Base-by-base conservation (phyloP, 2,329 filamentous ascomycete genomes). In the Phyllosticta citribraziliensis region DNA sequence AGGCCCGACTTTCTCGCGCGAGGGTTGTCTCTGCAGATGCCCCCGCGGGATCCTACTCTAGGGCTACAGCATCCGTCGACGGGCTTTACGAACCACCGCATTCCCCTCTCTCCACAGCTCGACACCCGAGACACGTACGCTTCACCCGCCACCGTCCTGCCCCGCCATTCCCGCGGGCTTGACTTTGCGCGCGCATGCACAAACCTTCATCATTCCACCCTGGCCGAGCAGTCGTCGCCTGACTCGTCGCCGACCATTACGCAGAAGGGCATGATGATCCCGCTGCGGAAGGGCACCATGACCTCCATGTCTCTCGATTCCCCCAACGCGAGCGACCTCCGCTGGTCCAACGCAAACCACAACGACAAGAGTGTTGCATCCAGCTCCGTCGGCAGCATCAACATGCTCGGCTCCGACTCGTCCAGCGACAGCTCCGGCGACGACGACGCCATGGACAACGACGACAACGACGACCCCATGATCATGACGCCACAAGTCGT, bases 121-220 rank as follows among this genome's bases (percentile, higher is more conserved):
- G 91, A 96, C 73, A 83, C 89, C 61, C 87, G 88, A 20, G 88
- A 91, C 66, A 90, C 87, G 55, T 96, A 95, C 77, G 88, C 88
- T 52, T 93, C 91, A 1, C 91, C 92, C 2, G 88, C 89, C 25
- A 95, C 92, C 59, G 88, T 96, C 55, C 82, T 97, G 8, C 93
- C 93, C 19, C 85, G 93, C 65, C 87, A 92, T 64, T 97, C 92
- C 30, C 85, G 93, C 61, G 93, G 93, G 52, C 80, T 97, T 63
- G 93, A 97, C 75, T 97, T 96, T 74, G 93, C 93, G 51, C 84
- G 93, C 66, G 92, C 92, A 11, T 94, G 91, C 64, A 97, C 93
- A 11, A 96, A 92, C 71, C 80, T 99, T 22, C 94, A 97, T 75
- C 94, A 97, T 74, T 97, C 93, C 17, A 97, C 89, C 0, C 82